phyloP scores from a whole-genome alignment of 768 basidiomycete species.

The Xerocomus potaroensis region DNA sequence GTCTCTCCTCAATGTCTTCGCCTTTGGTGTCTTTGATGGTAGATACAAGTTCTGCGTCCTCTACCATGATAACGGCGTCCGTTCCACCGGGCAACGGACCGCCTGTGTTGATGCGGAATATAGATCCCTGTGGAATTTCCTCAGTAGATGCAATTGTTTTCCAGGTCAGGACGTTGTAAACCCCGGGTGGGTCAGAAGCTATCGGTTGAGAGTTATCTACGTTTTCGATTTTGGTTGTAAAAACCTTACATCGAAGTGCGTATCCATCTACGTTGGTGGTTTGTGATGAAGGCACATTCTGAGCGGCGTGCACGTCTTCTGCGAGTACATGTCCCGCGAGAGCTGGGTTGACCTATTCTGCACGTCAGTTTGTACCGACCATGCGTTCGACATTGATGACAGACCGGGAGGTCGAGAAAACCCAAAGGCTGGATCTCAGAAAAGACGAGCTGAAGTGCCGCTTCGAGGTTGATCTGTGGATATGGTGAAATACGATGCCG shows the following conservation, averaged over 20 bases:
- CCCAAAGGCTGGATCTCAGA: conserved; percentile 43
- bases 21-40: conserved; percentile 38
- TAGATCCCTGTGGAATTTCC: conserved; percentile 41
- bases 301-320: conserved; percentile 64
- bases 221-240: neutral
- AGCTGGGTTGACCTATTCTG: conserved; percentile 49
- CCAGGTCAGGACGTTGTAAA: conserved; percentile 64
- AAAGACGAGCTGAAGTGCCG: conserved; percentile 58
- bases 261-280: conserved; percentile 91
- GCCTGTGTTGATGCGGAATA: conserved; percentile 79
- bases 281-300: conserved; percentile 55
- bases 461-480: conserved; percentile 60
- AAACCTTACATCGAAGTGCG: conserved; percentile 60
- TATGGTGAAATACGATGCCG: conserved; percentile 78
- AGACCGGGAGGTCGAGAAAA: conserved; percentile 40
- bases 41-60: conserved; percentile 78
- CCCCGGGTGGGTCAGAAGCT: conserved; percentile 64
- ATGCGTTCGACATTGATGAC: conserved; percentile 8
- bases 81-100: conserved; percentile 71
- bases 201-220: conserved; percentile 1
- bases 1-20: conserved; percentile 58
- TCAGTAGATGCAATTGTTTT: conserved; percentile 33
- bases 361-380: neutral
- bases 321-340: conserved; percentile 73
- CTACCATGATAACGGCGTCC: conserved; percentile 88